Percentiles rank a stretch among this genome's conserved stretches.
Evolutionary conservation across 169 alveolate species (phyloP).

Genomic region (Plasmodium yoelii): DNA sequence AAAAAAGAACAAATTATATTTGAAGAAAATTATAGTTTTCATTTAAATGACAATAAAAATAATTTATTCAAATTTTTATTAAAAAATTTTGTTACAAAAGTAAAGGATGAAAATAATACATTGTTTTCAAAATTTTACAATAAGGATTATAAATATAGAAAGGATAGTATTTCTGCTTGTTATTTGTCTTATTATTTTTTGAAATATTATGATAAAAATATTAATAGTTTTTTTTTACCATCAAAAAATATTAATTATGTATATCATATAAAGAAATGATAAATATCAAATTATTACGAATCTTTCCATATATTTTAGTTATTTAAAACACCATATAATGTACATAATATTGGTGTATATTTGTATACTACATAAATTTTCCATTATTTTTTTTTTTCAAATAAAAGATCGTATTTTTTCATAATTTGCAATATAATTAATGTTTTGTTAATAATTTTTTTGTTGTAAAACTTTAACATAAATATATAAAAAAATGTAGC

Average conservation of each 20-base stretch:
- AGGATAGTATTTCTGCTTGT: constrained; percentile 53
- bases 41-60: constrained; percentile 3
- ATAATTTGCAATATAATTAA: too few relatives aligned
- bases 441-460: too few relatives aligned
- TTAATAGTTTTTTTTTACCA: constrained; percentile 30
- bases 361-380: not conserved
- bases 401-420: too few relatives aligned
- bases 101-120: constrained; percentile 64
- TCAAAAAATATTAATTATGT: constrained; percentile 55
- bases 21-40: constrained; percentile 39
- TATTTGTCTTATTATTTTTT: constrained; percentile 44
- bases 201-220: constrained; percentile 29
- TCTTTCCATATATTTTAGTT: not conserved
- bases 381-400: too few relatives aligned
- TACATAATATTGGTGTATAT: not conserved
- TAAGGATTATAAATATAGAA: constrained; percentile 41
- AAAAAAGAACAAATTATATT: constrained; percentile 9
- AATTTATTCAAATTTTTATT: constrained; percentile 31
- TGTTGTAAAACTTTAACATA: not conserved
- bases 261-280: constrained; percentile 34
- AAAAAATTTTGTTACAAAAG: constrained; percentile 66
- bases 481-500: not conserved
- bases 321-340: not conserved
- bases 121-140: constrained; percentile 69
- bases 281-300: not conserved